Evolutionary conservation across 2,329 filamentous ascomycete genomes (phyloP).

Genomic region (Calonectria pseudoturangicola): DNA sequence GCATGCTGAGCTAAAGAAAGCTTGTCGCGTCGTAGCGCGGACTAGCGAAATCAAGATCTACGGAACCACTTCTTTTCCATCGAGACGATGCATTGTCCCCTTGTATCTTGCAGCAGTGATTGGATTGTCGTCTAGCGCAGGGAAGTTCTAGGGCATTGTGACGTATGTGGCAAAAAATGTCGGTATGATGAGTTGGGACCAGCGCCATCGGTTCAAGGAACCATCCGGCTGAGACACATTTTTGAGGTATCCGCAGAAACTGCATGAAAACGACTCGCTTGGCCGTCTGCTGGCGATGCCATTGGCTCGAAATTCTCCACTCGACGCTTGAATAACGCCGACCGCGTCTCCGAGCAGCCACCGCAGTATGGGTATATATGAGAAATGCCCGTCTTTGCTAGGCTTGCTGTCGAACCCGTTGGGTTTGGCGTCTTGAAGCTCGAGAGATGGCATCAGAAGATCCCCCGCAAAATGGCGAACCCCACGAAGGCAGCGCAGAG

Average conservation of each 20-base stretch:
- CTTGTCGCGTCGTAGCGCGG: conserved; percentile 4
- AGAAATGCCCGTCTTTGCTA: conserved; percentile 12
- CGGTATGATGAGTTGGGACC: conserved; percentile 7
- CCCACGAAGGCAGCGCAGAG: background rate
- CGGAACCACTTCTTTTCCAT: conserved; percentile 5
- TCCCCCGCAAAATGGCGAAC: conserved; percentile 5
- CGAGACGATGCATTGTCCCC: conserved; percentile 6
- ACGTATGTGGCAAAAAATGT: conserved; percentile 26
- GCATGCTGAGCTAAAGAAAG: conserved; percentile 11
- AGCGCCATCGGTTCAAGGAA: background rate
- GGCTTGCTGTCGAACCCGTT: conserved; percentile 4
- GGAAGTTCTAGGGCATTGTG: conserved; percentile 4
- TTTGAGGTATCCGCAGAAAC: conserved; percentile 26
- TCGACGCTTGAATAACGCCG: conserved; percentile 4
- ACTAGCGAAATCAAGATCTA: conserved; percentile 28
- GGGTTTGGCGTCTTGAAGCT: conserved; percentile 12
- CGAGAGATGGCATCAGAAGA: conserved; percentile 16
- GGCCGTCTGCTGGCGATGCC: too few species aligned
- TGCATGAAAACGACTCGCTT: conserved; percentile 10
- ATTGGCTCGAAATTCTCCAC: conserved; percentile 1
- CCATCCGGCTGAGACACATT: conserved; percentile 22
- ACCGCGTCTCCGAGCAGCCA: conserved; percentile 18
- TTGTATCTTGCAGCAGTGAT: background rate
- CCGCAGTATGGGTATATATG: conserved; percentile 6
- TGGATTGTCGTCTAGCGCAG: background rate